phyloP scores from a whole-genome alignment of 768 basidiomycete species.

The Lentinula edodes region DNA sequence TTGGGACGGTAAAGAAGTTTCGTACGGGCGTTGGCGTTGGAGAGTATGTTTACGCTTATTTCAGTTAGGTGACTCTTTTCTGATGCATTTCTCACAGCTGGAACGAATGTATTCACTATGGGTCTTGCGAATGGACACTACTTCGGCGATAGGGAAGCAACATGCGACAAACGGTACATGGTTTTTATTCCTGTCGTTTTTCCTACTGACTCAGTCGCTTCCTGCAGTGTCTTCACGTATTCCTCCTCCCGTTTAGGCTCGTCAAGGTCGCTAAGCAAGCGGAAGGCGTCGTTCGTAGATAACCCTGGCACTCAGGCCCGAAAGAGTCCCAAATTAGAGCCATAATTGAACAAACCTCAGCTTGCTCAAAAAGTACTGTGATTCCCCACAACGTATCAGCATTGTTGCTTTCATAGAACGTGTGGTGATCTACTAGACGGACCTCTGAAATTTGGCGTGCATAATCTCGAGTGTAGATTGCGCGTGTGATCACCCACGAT shows the following conservation, averaged over 20 bases:
- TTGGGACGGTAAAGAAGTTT: slow-evolving; percentile 12
- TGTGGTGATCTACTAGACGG: too few species aligned
- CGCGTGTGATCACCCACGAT: neutral
- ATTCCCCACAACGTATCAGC: too few species aligned
- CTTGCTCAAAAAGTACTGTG: too few species aligned
- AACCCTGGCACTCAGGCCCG: too few species aligned
- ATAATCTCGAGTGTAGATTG: slow-evolving; percentile 1
- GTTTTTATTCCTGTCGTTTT: neutral
- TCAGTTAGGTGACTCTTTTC: neutral
- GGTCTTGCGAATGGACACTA: slow-evolving; percentile 13
- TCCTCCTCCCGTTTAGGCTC: too few species aligned
- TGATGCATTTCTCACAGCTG: slow-evolving; percentile 2
- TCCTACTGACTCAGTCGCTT: neutral
- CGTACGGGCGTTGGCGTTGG: slow-evolving; percentile 11
- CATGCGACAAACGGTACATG: slow-evolving; percentile 10
- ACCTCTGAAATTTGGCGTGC: too few species aligned
- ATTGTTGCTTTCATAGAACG: too few species aligned
- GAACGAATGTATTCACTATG: slow-evolving; percentile 13
- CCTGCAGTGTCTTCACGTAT: slow-evolving; percentile 12
- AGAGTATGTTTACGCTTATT: slow-evolving; percentile 8
- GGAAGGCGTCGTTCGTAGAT: too few species aligned
- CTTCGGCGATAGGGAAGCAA: slow-evolving; percentile 12
- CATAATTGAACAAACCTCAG: too few species aligned
- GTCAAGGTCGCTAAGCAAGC: too few species aligned
- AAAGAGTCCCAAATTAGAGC: too few species aligned